Conservation (phyloP, 106 monocot genomes). For the Dendrobium huoshanense region DNA sequence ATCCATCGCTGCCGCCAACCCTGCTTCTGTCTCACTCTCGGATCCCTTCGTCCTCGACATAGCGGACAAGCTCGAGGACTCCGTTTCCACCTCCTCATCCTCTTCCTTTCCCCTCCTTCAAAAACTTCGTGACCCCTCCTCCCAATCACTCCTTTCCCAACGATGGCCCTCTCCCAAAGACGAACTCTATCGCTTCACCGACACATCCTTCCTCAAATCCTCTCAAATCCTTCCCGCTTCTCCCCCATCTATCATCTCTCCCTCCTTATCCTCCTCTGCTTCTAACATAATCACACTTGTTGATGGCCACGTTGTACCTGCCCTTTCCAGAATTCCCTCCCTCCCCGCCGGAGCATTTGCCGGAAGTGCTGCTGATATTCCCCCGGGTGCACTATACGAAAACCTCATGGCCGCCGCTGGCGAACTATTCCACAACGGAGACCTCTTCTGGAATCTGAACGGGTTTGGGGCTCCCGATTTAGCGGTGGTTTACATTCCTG, state of each 20-base stretch:
- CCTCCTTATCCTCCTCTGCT: constrained; percentile 12
- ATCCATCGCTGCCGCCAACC: not conserved
- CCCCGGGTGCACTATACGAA: constrained; percentile 21
- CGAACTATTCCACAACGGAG: constrained; percentile 28
- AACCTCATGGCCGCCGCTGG: constrained; percentile 21
- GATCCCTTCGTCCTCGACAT: constrained; percentile 71
- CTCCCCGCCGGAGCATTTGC: constrained; percentile 47
- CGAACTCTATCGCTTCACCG: constrained; percentile 88
- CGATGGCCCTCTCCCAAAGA: constrained; percentile 62
- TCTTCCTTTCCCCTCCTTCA: constrained; percentile 30
- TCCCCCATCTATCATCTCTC: constrained; percentile 8
- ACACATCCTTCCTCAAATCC: constrained; percentile 60
- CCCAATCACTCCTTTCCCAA: constrained; percentile 63
- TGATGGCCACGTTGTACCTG: constrained; percentile 44
- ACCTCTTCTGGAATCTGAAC: constrained; percentile 77
- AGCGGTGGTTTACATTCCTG: constrained; percentile 57
- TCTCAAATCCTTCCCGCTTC: constrained; percentile 34
- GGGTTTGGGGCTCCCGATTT: constrained; percentile 69
- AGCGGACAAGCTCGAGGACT: constrained; percentile 88
- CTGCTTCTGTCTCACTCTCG: constrained; percentile 34
- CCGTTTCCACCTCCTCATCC: constrained; percentile 31
- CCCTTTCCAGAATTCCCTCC: constrained; percentile 38
- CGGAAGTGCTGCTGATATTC: constrained; percentile 34
- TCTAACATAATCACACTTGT: constrained; percentile 38
- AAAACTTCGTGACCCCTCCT: constrained; percentile 41